phyloP scores from a whole-genome alignment of 2,329 filamentous ascomycete species.

The Colletotrichum theobromicola region DNA sequence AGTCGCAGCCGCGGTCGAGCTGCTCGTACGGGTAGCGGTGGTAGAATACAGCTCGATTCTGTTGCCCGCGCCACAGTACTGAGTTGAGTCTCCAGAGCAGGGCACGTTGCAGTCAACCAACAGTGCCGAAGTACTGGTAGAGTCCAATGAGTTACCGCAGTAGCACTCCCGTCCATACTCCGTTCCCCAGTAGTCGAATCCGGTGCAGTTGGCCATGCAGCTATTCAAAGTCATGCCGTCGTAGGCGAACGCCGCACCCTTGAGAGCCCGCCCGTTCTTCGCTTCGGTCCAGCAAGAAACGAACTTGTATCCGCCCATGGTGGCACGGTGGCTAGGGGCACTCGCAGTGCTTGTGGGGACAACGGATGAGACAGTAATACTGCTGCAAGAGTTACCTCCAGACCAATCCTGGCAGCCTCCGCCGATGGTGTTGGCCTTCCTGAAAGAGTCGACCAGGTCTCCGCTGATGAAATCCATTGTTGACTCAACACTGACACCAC shows the following conservation, averaged over 20 bases:
- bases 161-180: constrained; percentile 60
- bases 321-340: constrained; percentile 39
- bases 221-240: constrained; percentile 55
- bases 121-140: constrained; percentile 30
- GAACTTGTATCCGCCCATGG: constrained; percentile 58
- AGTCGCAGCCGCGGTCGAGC: constrained; percentile 33
- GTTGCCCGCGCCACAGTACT: constrained; percentile 48
- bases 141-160: constrained; percentile 45
- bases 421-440: constrained; percentile 47
- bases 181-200: constrained; percentile 53
- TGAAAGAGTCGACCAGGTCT: constrained; percentile 51
- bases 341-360: constrained; percentile 26
- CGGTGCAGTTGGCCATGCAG: constrained; percentile 51
- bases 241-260: constrained; percentile 43
- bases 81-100: constrained; percentile 44
- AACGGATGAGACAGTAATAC: constrained; percentile 16
- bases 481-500: constrained; percentile 48
- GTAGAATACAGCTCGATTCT: constrained; percentile 50
- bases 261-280: constrained; percentile 50
- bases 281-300: constrained; percentile 65
- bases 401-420: constrained; percentile 49
- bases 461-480: constrained; percentile 51
- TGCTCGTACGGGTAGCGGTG: constrained; percentile 35
- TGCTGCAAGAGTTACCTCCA: constrained; percentile 31
- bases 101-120: constrained; percentile 40